phyloP scores from a whole-genome alignment of 116 monocot genomes.

The Cymodocea nodosa region DNA sequence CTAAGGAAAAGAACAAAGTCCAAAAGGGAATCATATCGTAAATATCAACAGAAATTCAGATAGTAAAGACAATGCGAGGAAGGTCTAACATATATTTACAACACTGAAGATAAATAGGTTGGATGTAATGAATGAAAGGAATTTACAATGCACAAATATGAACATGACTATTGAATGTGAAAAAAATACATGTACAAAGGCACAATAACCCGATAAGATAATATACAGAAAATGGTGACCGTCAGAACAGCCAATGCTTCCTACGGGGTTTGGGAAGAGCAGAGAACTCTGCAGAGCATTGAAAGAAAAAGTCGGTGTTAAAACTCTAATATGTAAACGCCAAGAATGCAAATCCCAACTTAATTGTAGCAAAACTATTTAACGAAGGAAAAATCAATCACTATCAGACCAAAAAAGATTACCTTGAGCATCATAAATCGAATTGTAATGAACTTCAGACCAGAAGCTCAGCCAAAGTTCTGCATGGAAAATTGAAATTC shows the following conservation, averaged over 20 bases:
- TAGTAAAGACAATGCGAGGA: no score
- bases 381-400: neutral
- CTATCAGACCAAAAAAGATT: neutral
- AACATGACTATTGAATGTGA: slow-evolving; percentile 1
- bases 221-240: neutral
- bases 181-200: slow-evolving; percentile 3
- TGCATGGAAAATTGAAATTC: slow-evolving; percentile 10
- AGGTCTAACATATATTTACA: no score
- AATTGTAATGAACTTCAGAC: slow-evolving; percentile 99
- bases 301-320: neutral
- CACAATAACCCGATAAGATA: no score
- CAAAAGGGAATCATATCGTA: no score
- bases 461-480: slow-evolving; percentile 97
- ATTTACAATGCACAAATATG: neutral
- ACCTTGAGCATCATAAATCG: slow-evolving; percentile 73
- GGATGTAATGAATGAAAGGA: no score
- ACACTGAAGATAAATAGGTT: no score
- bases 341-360: neutral
- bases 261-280: slow-evolving; percentile 42
- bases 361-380: neutral
- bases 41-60: no score
- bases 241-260: slow-evolving; percentile 76
- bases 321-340: neutral
- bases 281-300: slow-evolving; percentile 35
- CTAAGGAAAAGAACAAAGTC: no score